Conservation (phyloP, 192 early-diverging fungal genomes). For the Coemansia sp. region DNA sequence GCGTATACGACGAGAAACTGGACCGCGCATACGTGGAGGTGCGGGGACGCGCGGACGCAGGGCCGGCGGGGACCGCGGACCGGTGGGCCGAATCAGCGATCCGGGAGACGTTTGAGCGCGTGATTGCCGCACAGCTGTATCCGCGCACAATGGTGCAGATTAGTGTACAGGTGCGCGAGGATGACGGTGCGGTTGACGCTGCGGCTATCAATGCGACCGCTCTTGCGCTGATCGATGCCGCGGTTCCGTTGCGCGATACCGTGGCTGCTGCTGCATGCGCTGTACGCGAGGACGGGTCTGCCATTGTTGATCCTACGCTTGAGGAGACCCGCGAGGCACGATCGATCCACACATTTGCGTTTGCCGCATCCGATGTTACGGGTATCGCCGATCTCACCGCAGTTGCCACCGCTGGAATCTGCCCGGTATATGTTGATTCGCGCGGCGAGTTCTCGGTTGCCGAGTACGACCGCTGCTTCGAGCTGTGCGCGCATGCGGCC, state of each 20-base stretch:
- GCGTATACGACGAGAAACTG: constrained; percentile 82
- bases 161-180: constrained; percentile 78
- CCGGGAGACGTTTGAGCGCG: constrained; percentile 70
- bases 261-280: constrained; percentile 71
- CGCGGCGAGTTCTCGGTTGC: constrained; percentile 70
- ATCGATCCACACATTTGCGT: constrained; percentile 86
- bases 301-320: constrained; percentile 78
- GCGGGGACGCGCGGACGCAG: constrained; percentile 67
- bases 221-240: constrained; percentile 88
- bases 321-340: constrained; percentile 68
- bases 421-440: constrained; percentile 67
- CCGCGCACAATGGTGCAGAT: constrained; percentile 88
- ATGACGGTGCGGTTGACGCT: constrained; percentile 81
- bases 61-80: constrained; percentile 68
- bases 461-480: constrained; percentile 47
- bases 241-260: constrained; percentile 74
- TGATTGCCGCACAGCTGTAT: constrained; percentile 76
- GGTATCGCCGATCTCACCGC: background rate
- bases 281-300: constrained; percentile 57
- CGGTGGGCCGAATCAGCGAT: constrained; percentile 71
- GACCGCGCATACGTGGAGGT: constrained; percentile 88
- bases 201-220: constrained; percentile 81
- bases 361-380: constrained; percentile 25
- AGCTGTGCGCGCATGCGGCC: constrained; percentile 38
- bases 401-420: background rate